These are phyloP conservation scores for Melampsora larici-populina DNA, from an alignment of 1,284 basidiomycete genomes.

Conservation along the genomic window DNA sequence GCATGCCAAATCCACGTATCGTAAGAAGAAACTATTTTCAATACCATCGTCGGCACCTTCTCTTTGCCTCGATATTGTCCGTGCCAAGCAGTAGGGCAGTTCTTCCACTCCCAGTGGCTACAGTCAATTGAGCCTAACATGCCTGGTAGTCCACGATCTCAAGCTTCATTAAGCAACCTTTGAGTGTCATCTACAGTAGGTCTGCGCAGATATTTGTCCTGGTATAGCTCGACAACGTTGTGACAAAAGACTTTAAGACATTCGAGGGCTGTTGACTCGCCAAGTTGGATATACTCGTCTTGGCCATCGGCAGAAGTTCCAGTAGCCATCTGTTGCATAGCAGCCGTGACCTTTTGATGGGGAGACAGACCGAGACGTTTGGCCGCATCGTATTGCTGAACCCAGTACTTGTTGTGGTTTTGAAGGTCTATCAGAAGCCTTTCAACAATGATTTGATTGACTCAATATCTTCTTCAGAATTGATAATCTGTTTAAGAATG, in stretches of 20 bases:
- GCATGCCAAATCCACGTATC: neutral
- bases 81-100: slow-evolving; percentile 18
- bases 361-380: slow-evolving; percentile 11
- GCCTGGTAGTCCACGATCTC: slow-evolving; percentile 14
- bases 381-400: neutral
- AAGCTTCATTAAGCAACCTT: neutral
- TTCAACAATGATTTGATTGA: neutral
- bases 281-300: slow-evolving; percentile 7
- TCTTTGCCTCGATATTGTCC: slow-evolving; percentile 17
- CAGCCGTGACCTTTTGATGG: slow-evolving; percentile 15
- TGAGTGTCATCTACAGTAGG: slow-evolving; percentile 3
- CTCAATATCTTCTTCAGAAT: neutral
- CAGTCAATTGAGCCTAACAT: slow-evolving; percentile 15
- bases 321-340: slow-evolving; percentile 6
- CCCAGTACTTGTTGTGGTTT: neutral
- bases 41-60: slow-evolving; percentile 2
- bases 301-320: slow-evolving; percentile 1
- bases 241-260: slow-evolving; percentile 8
- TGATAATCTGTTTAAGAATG: neutral
- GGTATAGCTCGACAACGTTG: neutral
- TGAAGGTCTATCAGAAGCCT: neutral
- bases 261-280: slow-evolving; percentile 1
- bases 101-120: slow-evolving; percentile 29
- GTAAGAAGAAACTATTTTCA: neutral
- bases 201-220: neutral